phyloP scores from a whole-genome alignment of 1,139 yeast genomes.

The Taiozyma onychis region DNA sequence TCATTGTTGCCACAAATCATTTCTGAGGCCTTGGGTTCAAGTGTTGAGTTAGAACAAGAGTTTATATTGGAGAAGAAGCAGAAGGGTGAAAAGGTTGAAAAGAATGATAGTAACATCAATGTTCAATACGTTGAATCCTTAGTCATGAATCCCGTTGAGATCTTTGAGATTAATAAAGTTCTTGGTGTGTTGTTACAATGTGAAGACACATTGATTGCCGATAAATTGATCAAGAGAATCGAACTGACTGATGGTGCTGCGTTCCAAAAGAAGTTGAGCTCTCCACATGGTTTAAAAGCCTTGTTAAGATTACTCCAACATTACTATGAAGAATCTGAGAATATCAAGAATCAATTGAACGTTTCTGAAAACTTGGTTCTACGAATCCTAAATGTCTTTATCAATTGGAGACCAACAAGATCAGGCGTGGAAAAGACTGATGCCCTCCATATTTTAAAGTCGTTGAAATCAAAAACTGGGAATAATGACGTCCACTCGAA shows the following conservation, averaged over 20 bases:
- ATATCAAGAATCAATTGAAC: slow-evolving; percentile 6
- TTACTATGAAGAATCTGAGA: slow-evolving; percentile 19
- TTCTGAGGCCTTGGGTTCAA: slow-evolving; percentile 82
- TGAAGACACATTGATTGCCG: slow-evolving; percentile 62
- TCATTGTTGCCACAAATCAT: slow-evolving; percentile 75
- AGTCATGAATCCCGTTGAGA: slow-evolving; percentile 45
- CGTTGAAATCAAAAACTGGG: slow-evolving; percentile 28
- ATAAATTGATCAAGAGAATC: slow-evolving; percentile 64
- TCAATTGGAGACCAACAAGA: slow-evolving; percentile 68
- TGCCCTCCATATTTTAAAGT: slow-evolving; percentile 59
- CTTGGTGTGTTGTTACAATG: slow-evolving; percentile 79
- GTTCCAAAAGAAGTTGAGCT: slow-evolving; percentile 57
- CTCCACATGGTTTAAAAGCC: slow-evolving; percentile 85
- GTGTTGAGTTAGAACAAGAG: slow-evolving; percentile 51
- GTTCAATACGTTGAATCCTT: slow-evolving; percentile 60
- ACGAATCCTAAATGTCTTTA: slow-evolving; percentile 51
- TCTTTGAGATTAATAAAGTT: slow-evolving; percentile 67
- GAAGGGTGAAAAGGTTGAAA: slow-evolving; percentile 38
- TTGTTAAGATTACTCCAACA: slow-evolving; percentile 54
- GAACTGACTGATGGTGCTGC: slow-evolving; percentile 47
- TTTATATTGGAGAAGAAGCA: slow-evolving; percentile 61
- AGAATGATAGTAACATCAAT: slow-evolving; percentile 56
- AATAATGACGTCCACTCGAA: slow-evolving; percentile 32
- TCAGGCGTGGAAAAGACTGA: slow-evolving; percentile 78
- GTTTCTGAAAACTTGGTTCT: slow-evolving; percentile 35